phyloP scores from a whole-genome alignment of 2,329 filamentous ascomycete genomes.

The Botrytis sinoallii region DNA sequence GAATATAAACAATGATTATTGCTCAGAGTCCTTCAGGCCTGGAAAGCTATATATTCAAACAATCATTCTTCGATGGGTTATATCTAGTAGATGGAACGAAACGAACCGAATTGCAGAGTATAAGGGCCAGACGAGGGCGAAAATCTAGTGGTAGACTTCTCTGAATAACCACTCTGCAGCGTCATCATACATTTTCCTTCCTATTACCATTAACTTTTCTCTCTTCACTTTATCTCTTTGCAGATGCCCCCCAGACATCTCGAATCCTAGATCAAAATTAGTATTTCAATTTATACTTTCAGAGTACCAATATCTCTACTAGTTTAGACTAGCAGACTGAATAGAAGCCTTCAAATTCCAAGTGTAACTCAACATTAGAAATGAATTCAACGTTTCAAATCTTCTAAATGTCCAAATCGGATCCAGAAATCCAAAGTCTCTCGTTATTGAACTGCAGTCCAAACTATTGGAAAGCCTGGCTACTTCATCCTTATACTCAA shows the following conservation, averaged over 20 bases:
- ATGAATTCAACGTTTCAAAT: neutral
- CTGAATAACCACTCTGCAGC: slow-evolving; percentile 15
- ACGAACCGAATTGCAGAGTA: no score
- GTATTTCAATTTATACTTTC: neutral
- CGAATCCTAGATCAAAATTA: slow-evolving; percentile 1
- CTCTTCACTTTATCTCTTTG: neutral
- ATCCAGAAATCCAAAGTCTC: neutral
- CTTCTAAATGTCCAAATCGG: neutral
- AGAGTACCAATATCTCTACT: neutral
- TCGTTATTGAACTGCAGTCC: neutral
- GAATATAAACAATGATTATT: neutral
- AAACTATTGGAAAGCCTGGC: neutral
- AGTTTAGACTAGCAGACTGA: neutral
- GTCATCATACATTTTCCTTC: slow-evolving; percentile 14
- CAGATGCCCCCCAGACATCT: neutral
- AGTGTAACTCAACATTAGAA: neutral
- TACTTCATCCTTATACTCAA: neutral
- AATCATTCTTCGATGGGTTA: neutral
- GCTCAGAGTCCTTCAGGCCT: neutral
- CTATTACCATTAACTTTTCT: neutral
- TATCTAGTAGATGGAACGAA: neutral
- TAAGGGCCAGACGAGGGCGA: neutral
- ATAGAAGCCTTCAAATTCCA: neutral
- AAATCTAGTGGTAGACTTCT: slow-evolving; percentile 13
- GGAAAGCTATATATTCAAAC: neutral